Evolutionary conservation across 495 filamentous ascomycete species (phyloP).

Genomic region (Penicillium waksmanii): DNA sequence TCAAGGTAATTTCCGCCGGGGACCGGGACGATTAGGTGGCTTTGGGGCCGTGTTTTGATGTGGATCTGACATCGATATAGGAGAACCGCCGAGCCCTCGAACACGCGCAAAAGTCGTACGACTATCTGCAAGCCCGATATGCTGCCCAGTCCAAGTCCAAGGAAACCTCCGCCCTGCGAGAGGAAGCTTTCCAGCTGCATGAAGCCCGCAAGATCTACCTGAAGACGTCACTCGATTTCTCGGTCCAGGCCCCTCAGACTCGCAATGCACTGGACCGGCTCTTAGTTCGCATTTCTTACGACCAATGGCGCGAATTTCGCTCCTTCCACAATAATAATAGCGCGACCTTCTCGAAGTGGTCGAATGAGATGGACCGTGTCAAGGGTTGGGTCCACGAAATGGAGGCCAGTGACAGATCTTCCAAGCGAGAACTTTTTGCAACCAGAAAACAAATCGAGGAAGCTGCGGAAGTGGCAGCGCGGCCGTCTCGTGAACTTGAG

Average conservation of each 20-base stretch:
- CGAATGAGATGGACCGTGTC: constrained; percentile 83
- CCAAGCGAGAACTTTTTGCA: constrained; percentile 74
- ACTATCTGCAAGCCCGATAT: constrained; percentile 78
- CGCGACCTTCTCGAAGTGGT: constrained; percentile 62
- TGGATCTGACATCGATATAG: constrained; percentile 51
- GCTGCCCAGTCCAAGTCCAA: constrained; percentile 86
- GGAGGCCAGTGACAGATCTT: constrained; percentile 78
- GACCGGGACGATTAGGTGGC: not conserved
- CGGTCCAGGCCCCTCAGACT: constrained; percentile 80
- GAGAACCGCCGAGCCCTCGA: constrained; percentile 78
- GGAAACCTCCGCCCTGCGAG: constrained; percentile 84
- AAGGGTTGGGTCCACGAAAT: constrained; percentile 91
- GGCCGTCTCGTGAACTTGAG: constrained; percentile 88
- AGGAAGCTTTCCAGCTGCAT: constrained; percentile 95
- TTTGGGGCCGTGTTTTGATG: constrained; percentile 27
- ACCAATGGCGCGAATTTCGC: constrained; percentile 85
- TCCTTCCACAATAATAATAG: constrained; percentile 61
- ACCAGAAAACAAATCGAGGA: constrained; percentile 87
- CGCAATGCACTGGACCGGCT: constrained; percentile 80
- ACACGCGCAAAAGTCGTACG: constrained; percentile 79
- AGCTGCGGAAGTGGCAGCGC: constrained; percentile 64
- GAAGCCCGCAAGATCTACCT: constrained; percentile 91
- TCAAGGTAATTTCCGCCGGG: constrained; percentile 52
- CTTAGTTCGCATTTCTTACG: constrained; percentile 79
- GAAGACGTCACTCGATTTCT: constrained; percentile 91